Percentiles rank a stretch among this genome's conserved stretches.
phyloP scores from a whole-genome alignment of 495 filamentous ascomycete genomes.

The Wilcoxina mikolae region DNA sequence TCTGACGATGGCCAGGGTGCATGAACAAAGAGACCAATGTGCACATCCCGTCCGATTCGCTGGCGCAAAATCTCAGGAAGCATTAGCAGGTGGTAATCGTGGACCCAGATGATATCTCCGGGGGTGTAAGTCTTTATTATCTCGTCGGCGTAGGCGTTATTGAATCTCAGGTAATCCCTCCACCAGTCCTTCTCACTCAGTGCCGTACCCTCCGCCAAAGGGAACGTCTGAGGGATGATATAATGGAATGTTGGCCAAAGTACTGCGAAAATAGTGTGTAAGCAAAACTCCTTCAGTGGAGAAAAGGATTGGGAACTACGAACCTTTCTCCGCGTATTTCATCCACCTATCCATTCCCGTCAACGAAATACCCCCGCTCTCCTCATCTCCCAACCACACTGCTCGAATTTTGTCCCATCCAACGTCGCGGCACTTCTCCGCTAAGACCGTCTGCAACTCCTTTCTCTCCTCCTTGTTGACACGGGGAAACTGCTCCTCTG shows the following conservation, averaged over 20 bases:
- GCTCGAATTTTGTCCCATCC: slow-evolving; percentile 53
- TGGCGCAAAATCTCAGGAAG: slow-evolving; percentile 74
- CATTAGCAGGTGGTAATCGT: slow-evolving; percentile 82
- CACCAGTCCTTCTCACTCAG: slow-evolving; percentile 65
- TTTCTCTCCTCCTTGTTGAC: slow-evolving; percentile 50
- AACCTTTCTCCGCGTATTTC: slow-evolving; percentile 70
- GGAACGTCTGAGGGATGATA: slow-evolving; percentile 52
- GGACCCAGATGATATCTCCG: slow-evolving; percentile 77
- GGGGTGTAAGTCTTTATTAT: slow-evolving; percentile 75
- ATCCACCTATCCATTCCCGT: slow-evolving; percentile 72
- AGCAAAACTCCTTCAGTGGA: not conserved
- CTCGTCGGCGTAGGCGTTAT: slow-evolving; percentile 71
- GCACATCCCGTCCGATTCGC: slow-evolving; percentile 59
- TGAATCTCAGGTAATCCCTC: slow-evolving; percentile 78
- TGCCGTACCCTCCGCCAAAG: slow-evolving; percentile 56
- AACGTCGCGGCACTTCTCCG: slow-evolving; percentile 39
- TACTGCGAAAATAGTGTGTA: slow-evolving; percentile 12
- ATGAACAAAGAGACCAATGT: slow-evolving; percentile 83
- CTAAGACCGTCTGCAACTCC: slow-evolving; percentile 52
- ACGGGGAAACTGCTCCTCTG: slow-evolving; percentile 46
- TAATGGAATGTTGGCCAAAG: slow-evolving; percentile 87
- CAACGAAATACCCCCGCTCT: slow-evolving; percentile 51
- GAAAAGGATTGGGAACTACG: not conserved
- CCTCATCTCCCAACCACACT: slow-evolving; percentile 68
- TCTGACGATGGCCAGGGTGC: slow-evolving; percentile 89